Conservation (phyloP, 2,329 filamentous ascomycete genomes). For the Neonectria neomacrospora region DNA sequence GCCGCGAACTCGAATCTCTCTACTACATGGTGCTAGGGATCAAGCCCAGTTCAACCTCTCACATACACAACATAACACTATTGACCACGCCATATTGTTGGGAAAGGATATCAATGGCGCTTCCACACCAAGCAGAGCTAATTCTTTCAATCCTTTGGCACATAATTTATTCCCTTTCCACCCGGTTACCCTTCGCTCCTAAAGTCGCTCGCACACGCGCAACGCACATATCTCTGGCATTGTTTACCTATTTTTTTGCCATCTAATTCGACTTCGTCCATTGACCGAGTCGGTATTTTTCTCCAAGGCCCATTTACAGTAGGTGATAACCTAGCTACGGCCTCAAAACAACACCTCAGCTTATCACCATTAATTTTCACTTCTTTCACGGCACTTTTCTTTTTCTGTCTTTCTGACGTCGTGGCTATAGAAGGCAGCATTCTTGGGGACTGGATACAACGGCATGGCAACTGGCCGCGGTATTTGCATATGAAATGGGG, state of each 20-base stretch:
- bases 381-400: background rate
- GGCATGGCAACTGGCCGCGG: conserved; percentile 7
- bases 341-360: background rate
- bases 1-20: background rate
- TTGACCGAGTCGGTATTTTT: background rate
- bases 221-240: conserved; percentile 12
- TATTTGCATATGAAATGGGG: conserved; percentile 22
- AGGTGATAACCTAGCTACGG: background rate
- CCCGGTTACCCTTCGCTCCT: background rate
- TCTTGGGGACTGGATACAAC: conserved; percentile 15
- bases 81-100: background rate
- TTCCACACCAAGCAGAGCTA: background rate
- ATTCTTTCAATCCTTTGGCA: background rate
- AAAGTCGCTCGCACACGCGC: conserved; percentile 5
- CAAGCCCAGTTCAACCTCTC: background rate
- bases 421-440: background rate
- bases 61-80: background rate
- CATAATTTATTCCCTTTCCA: background rate
- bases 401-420: conserved; percentile 1
- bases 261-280: conserved; percentile 8
- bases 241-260: conserved; percentile 11
- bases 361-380: conserved; percentile 1
- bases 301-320: conserved; percentile 1
- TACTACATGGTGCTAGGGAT: background rate
- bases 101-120: background rate